Percentiles rank a stretch among this genome's conserved stretches.
These are phyloP conservation scores for Tetrapisispora nanseiensis DNA, from an alignment of 805 yeast genomes.

Conservation along the genomic window DNA sequence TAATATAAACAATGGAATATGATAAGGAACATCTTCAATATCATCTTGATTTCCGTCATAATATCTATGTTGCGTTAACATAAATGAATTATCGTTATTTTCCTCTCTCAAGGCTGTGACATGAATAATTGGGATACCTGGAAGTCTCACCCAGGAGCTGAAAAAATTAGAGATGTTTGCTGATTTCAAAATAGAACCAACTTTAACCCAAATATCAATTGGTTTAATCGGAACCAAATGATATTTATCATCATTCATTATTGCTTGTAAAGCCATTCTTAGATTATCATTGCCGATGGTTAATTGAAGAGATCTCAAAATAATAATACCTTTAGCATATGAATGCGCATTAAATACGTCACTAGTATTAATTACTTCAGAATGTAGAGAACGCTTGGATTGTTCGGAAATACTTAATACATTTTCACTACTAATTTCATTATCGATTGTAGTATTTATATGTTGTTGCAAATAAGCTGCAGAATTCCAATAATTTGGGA, in stretches of 20 bases:
- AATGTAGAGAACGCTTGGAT: neutral
- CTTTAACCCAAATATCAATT: conserved; percentile 21
- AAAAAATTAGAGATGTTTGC: conserved; percentile 21
- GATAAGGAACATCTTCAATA: conserved; percentile 50
- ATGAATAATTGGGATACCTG: conserved; percentile 49
- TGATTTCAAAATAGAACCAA: conserved; percentile 17
- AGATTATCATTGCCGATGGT: conserved; percentile 17
- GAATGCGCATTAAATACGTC: conserved; percentile 26
- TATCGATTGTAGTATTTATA: conserved; percentile 9
- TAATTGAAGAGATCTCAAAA: conserved; percentile 23
- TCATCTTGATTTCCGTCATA: conserved; percentile 21
- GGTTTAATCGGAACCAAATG: conserved; percentile 22
- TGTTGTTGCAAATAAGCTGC: conserved; percentile 18
- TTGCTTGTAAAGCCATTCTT: conserved; percentile 10
- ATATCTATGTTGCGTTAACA: conserved; percentile 34
- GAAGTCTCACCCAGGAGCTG: conserved; percentile 48
- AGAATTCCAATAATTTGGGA: conserved; percentile 16
- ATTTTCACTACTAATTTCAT: conserved; percentile 9
- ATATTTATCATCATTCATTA: conserved; percentile 12
- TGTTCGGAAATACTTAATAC: conserved; percentile 2
- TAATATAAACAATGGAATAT: conserved; percentile 42
- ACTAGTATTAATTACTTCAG: conserved; percentile 12
- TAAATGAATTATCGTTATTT: conserved; percentile 10
- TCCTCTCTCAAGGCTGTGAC: conserved; percentile 22
- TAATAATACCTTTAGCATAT: conserved; percentile 26